Evolutionary conservation across 768 basidiomycete genomes (phyloP).

Genomic region (Amanita pallidorosea): DNA sequence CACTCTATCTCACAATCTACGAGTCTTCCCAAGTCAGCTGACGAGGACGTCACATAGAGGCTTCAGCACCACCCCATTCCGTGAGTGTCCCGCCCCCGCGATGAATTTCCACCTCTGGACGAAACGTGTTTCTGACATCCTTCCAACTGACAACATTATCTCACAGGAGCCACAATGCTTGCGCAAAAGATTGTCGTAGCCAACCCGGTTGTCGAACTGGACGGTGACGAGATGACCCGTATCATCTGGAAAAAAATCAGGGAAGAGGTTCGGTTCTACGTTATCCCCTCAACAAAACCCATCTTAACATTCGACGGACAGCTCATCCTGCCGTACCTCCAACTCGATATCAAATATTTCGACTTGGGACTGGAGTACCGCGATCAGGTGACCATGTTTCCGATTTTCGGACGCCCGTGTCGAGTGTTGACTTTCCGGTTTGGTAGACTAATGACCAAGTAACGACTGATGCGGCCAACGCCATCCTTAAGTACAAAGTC

Average conservation of each 20-base stretch:
- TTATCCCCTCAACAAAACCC: neutral
- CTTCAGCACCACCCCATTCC: neutral
- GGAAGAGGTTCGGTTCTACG: slow-evolving; percentile 60
- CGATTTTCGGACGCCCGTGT: neutral
- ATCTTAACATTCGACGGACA: slow-evolving; percentile 19
- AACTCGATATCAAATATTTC: slow-evolving; percentile 96
- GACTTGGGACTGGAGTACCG: slow-evolving; percentile 94
- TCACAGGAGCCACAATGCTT: neutral
- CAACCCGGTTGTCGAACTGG: slow-evolving; percentile 90
- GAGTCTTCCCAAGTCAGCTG: neutral
- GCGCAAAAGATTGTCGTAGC: slow-evolving; percentile 68
- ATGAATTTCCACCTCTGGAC: too few relatives aligned
- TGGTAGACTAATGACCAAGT: slow-evolving; percentile 84
- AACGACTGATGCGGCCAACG: slow-evolving; percentile 88
- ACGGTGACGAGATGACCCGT: slow-evolving; percentile 98
- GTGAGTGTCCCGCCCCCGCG: neutral
- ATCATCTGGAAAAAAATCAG: slow-evolving; percentile 99
- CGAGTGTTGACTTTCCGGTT: neutral
- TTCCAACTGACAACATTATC: neutral
- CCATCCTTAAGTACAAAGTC: slow-evolving; percentile 89
- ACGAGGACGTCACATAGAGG: neutral
- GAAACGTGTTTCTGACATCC: neutral
- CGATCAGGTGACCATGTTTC: slow-evolving; percentile 49
- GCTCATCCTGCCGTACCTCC: slow-evolving; percentile 92
- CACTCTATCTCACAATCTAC: neutral